Conservation (phyloP, 1,284 basidiomycete species). For the Cutaneotrichosporon cyanovorans region DNA sequence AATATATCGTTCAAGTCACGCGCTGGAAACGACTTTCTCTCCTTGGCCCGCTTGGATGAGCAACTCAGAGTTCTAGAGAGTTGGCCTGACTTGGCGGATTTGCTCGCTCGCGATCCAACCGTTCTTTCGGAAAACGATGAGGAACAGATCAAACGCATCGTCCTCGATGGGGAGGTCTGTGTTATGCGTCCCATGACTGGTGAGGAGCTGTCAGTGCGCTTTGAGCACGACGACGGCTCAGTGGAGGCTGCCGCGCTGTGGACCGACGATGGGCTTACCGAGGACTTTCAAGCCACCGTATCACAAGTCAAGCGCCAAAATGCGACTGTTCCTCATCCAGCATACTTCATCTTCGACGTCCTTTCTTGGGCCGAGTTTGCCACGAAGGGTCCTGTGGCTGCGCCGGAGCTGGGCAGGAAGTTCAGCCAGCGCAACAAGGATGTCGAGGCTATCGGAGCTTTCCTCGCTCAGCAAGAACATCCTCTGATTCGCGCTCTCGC, state of each 20-base stretch:
- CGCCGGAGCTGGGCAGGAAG: neutral
- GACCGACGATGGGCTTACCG: conserved; percentile 23
- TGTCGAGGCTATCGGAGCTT: conserved; percentile 1
- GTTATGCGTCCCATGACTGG: conserved; percentile 19
- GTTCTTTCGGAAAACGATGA: neutral
- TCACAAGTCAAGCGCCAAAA: conserved; percentile 25
- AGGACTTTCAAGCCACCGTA: conserved; percentile 38
- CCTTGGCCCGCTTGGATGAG: conserved; percentile 22
- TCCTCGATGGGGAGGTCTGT: conserved; percentile 44
- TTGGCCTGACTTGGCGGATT: conserved; percentile 13
- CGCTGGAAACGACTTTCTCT: conserved; percentile 30
- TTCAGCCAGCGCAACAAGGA: neutral
- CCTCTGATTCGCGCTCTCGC: conserved; percentile 22
- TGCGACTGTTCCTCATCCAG: conserved; percentile 21
- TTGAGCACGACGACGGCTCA: neutral
- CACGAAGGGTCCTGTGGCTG: neutral
- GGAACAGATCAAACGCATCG: conserved; percentile 26
- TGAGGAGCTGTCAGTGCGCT: neutral
- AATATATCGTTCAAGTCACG: conserved; percentile 28
- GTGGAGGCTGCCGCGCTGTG: conserved; percentile 12
- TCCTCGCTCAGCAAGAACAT: neutral
- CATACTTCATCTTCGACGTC: conserved; percentile 38
- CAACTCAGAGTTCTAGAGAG: conserved; percentile 17
- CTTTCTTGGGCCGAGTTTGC: conserved; percentile 27
- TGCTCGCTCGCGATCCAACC: conserved; percentile 15